Base-by-base conservation (phyloP, 2,329 filamentous ascomycete genomes). In the Talaromyces sp. region DNA sequence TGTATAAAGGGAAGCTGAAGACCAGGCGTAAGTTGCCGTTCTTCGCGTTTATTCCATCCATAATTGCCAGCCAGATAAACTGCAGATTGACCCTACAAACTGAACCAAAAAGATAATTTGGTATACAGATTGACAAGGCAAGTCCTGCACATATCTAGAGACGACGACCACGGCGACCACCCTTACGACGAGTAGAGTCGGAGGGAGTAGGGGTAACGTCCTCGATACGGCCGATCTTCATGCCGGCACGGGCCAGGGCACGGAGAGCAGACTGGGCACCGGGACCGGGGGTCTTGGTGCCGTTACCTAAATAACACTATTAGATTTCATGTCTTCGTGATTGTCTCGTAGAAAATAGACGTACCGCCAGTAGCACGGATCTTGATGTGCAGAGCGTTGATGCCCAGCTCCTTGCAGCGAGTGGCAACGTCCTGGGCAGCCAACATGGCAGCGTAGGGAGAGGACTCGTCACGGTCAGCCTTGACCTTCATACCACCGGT, bases 401-500 rank as follows among this genome's bases (percentile, higher is more conserved):
- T 93, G 71, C 87, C 88, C 73, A 93, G 81, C 77, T 91, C 87
- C 82, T 90, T 90, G 84, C 91, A 95, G 82, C 95, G 92, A 80
- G 86, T 84, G 76, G 95, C 95, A 78, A 96, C 92, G 81, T 96
- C 93, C 87, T 99, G 95, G 71, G 95, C 95, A 83, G 95, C 95
- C 91, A 99, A 93, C 95, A 99, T 99, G 84, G 95, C 95, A 77
- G 95, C 95, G 87, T 99, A 99, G 75, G 95, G 95, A 72, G 95
- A 98, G 76, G 93, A 98, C 87, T 99, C 95, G 85, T 99, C 95
- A 87, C 95, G 93, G 79, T 99, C 93, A 82, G 93, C 93, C 90
- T 99, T 99, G 88, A 99, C 95, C 88, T 99, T 99, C 95, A 99
- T 99, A 79, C 96, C 96, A 85, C 96, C 95, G 76, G 96, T 99